Evolutionary conservation across 1,284 basidiomycete genomes (phyloP).

Genomic region (Stereum hirsutum): DNA sequence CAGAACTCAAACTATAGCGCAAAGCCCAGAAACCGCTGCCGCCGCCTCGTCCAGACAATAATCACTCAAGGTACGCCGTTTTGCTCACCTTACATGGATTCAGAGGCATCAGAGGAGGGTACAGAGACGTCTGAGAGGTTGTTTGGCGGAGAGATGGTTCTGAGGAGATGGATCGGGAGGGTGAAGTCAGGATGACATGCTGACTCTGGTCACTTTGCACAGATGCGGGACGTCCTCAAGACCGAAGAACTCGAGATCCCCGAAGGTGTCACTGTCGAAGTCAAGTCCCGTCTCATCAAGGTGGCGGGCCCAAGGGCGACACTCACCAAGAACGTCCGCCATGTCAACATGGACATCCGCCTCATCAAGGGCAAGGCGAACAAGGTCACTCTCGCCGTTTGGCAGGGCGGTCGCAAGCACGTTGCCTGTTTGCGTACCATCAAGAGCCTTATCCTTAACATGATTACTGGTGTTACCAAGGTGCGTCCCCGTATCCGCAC

Average conservation of each 20-base stretch:
- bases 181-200: conserved; percentile 16
- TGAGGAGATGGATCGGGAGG: conserved; percentile 22
- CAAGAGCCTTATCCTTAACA: conserved; percentile 91
- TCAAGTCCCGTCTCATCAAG: conserved; percentile 86
- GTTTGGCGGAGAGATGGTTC: conserved; percentile 3
- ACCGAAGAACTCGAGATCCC: conserved; percentile 93
- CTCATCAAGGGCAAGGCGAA: conserved; percentile 63
- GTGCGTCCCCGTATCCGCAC: conserved; percentile 26
- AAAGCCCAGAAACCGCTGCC: no score
- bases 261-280: conserved; percentile 71
- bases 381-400: conserved; percentile 89
- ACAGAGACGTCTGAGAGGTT: conserved; percentile 1
- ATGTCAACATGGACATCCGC: conserved; percentile 96
- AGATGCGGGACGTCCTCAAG: conserved; percentile 91
- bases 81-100: no score
- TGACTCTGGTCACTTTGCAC: conserved; percentile 14
- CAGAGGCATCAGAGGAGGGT: no score
- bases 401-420: conserved; percentile 98
- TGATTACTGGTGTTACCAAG: conserved; percentile 96
- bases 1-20: no score
- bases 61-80: no score
- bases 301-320: conserved; percentile 88
- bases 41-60: no score
- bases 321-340: conserved; percentile 86
- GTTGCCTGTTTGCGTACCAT: conserved; percentile 97